Base-by-base conservation (phyloP, 2,329 filamentous ascomycete species). In the Lecanicillium sp. region DNA sequence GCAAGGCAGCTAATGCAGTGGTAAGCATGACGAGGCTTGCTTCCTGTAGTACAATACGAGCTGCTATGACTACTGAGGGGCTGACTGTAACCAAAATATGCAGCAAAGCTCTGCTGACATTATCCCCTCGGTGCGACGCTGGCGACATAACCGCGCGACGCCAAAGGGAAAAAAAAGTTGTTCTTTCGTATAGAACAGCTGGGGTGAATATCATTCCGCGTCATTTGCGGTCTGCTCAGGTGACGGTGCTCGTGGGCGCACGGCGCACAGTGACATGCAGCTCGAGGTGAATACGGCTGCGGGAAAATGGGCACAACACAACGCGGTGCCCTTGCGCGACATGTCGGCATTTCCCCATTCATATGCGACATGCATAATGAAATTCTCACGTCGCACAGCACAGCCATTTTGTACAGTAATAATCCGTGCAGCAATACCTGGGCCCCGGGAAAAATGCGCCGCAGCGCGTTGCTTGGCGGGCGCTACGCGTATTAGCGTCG, bases 91-190 rank as follows among this genome's bases (percentile, higher is more conserved):
- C 12, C 32, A 21, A 20, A 24, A 29, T 37, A 38, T 38, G 43
- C 43, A 45, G 43, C 21, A 23, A 44, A 11, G 43, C 43, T 45
- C 41, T 27, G 30, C 43, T 29, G 43, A 45, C 43, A 30, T 29
- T 12, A 20, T 11, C 14, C 20, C n/a, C 29, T 21, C 23, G n/a
- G 29, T 37, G 24, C 42, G 20, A 29, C 29, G 9, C 17, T 37
- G 19, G 33, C 43, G 33, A 38, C 19, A 30, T 45, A 45, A 24
- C 24, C 43, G 43, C 33, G 33, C 35, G 21, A 10, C 36, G 10
- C 15, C 24, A n/a, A n/a, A n/a, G n/a, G n/a, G n/a, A n/a, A n/a
- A n/a, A n/a, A n/a, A n/a, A n/a, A n/a, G n/a, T n/a, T n/a, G n/a
- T n/a, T n/a, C n/a, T n/a, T n/a, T n/a, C n/a, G n/a, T n/a, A n/a